Conservation (phyloP, 106 monocot genomes). For the Narthecium ossifragum region DNA sequence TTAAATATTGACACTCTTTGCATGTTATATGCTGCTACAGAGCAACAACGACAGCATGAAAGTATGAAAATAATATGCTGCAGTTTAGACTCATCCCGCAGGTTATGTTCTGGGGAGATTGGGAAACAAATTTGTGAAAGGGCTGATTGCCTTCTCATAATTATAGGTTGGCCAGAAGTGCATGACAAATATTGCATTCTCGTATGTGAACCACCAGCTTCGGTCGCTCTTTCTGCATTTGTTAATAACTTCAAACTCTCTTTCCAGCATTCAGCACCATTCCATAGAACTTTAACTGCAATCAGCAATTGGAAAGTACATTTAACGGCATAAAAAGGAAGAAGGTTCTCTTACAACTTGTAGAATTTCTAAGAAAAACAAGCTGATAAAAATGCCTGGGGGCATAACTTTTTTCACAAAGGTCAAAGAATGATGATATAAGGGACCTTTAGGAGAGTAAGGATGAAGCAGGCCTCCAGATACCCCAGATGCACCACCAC, state of each 20-base stretch:
- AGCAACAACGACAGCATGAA: no score
- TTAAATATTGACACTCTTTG: no score
- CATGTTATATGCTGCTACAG: no score
- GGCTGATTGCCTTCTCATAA: slow-evolving; percentile 69
- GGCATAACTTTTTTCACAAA: no score
- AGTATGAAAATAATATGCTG: no score
- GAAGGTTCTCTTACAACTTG: no score
- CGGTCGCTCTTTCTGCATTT: slow-evolving; percentile 49
- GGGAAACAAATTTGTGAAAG: no score
- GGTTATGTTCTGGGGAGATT: no score
- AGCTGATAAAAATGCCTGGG: neutral
- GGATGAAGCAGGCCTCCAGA: slow-evolving; percentile 95
- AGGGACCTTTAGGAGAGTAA: slow-evolving; percentile 91
- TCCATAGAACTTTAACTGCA: slow-evolving; percentile 84
- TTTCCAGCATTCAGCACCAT: slow-evolving; percentile 79
- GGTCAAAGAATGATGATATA: neutral
- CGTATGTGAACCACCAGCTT: slow-evolving; percentile 3
- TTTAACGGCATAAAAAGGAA: no score
- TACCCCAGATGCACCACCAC: slow-evolving; percentile 86
- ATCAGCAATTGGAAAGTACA: slow-evolving; percentile 6
- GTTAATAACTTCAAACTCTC: slow-evolving; percentile 66
- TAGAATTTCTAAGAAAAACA: neutral
- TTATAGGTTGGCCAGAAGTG: slow-evolving; percentile 34
- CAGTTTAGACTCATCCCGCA: no score
- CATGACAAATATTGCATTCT: slow-evolving; percentile 16